Evolutionary conservation across 495 filamentous ascomycete genomes (phyloP).

Genomic region (Lepidopterella palustris): DNA sequence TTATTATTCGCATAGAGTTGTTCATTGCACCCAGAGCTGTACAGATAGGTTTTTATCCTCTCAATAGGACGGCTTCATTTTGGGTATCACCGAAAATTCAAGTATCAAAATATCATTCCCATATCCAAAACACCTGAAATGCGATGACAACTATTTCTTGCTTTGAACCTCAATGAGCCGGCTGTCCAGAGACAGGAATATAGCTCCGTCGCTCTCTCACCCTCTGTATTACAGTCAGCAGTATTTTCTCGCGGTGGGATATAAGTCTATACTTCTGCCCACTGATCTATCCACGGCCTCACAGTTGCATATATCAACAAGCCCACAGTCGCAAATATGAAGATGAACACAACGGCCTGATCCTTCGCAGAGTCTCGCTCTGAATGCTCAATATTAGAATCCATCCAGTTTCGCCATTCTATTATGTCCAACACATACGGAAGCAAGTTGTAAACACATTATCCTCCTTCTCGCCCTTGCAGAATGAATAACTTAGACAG

Average conservation of each 20-base stretch:
- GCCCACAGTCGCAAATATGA: conserved; percentile 80
- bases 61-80: conserved; percentile 1
- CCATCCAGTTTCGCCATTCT: conserved; percentile 1
- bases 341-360: conserved; percentile 83
- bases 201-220: conserved; percentile 24
- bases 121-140: neutral
- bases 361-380: conserved; percentile 87
- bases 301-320: conserved; percentile 73
- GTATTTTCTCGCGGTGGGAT: neutral
- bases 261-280: conserved; percentile 29
- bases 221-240: conserved; percentile 18
- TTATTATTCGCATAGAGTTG: conserved; percentile 6
- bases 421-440: conserved; percentile 45
- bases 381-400: conserved; percentile 30
- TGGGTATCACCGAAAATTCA: conserved; percentile 19
- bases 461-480: conserved; percentile 74
- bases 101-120: conserved; percentile 5
- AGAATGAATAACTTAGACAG: conserved; percentile 81
- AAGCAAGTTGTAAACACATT: conserved; percentile 90
- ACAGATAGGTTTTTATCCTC: conserved; percentile 1
- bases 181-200: conserved; percentile 24
- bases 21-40: conserved; percentile 19
- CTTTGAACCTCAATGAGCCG: conserved; percentile 9
- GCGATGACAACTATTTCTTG: neutral
- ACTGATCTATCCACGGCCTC: conserved; percentile 57